phyloP scores from a whole-genome alignment of 352 stramenopile genomes.

The Globisporangium megalacanthum region DNA sequence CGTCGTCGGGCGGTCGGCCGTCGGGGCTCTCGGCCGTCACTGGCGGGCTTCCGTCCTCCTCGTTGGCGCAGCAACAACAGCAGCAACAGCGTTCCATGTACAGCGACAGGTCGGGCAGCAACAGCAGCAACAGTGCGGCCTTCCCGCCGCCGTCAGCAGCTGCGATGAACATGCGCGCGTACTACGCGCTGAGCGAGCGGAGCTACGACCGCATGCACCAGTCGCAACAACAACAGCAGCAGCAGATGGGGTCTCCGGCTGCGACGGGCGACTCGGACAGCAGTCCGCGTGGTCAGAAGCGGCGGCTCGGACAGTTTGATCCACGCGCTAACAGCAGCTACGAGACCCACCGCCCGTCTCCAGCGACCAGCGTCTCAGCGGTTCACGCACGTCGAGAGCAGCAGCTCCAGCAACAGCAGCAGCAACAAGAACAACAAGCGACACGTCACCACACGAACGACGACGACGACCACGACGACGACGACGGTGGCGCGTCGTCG shows the following conservation, averaged over 20 bases:
- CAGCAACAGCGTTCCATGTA: constrained; percentile 17
- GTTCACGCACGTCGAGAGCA: constrained; percentile 8
- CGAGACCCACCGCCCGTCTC: constrained; percentile 6
- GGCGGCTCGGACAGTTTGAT: constrained; percentile 31
- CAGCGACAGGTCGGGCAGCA: constrained; percentile 2
- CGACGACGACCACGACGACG: constrained; percentile 7
- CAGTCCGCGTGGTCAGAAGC: constrained; percentile 29
- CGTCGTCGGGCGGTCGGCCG: constrained; percentile 15
- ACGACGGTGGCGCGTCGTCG: constrained; percentile 4
- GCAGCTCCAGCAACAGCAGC: background rate
- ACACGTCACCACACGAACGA: constrained; percentile 14
- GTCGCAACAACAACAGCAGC: background rate
- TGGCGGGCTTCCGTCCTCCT: background rate
- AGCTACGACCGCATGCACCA: constrained; percentile 8
- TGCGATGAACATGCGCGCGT: constrained; percentile 16
- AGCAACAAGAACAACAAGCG: constrained; percentile 15
- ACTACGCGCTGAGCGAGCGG: constrained; percentile 20
- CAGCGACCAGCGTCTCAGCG: constrained; percentile 2
- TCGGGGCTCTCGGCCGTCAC: constrained; percentile 4
- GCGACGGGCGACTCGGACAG: constrained; percentile 5
- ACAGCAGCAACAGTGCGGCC: constrained; percentile 13
- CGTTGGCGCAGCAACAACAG: constrained; percentile 13
- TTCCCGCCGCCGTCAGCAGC: constrained; percentile 16
- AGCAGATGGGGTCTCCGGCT: too few species aligned
- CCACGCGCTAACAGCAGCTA: constrained; percentile 1